Base-by-base conservation (phyloP, 495 filamentous ascomycete genomes). In the Lophium mytilinum region DNA sequence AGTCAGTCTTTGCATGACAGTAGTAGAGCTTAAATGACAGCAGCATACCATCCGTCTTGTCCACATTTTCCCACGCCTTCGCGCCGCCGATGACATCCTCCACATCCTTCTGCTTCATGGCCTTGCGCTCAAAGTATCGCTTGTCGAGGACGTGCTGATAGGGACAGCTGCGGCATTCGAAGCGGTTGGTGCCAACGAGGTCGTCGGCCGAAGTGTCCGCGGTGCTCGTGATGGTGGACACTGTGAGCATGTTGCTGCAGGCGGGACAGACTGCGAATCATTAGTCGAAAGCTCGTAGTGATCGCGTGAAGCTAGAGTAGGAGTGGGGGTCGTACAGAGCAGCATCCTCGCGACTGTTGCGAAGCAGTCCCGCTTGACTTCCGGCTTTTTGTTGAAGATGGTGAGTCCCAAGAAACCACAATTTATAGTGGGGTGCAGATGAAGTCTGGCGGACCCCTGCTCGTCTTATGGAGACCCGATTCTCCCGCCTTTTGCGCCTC, bases 141-240 rank as follows among this genome's bases (percentile, higher is more conserved):
- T 83, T 75, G 48, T 81, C 80, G 61, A 96, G 80, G 35, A 85
- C 70, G 68, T 84, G 87, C 71, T 91, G 78, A 74, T 95, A 98
- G 8, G 93, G 90, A 62, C 93, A 98, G 47, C 89, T 90, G 40
- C 87, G 86, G 74, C 93, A 98, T 75, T 95, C 89, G 67, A 96
- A 85, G 34, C 89, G 81, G 69, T 89, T 88, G 49, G 80, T 74
- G 9, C 78, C 79, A 34, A 70, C 40, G 48, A 56, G 40, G 49
- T 56, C 43, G 34, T 56, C 57, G 37, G 37, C 59, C 12, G 76
- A 76, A 54, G 76, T 68, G 51, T 71, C 67, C 14, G 69, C 65
- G n/a, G 73, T 72, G 24, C 72, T 58, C 24, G 77, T 74, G 56
- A 84, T 81, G 56, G 77, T 76, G 50, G 82, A 78, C 53, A 89